Base-by-base conservation (phyloP, 2,329 filamentous ascomycete species). In the Hortaea werneckii region DNA sequence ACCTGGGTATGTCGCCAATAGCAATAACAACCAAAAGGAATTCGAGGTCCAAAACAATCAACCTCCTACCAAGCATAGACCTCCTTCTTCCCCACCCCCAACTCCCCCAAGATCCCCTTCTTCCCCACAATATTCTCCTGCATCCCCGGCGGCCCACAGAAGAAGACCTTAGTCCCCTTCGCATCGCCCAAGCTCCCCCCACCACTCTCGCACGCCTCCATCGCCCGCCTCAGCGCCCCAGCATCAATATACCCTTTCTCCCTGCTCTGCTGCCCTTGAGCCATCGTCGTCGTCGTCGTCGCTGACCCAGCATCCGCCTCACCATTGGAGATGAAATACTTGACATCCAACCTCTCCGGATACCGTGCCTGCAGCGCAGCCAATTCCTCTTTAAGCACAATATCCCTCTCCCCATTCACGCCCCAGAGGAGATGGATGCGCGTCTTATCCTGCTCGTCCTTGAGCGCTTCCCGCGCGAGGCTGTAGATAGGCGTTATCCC, bases 131-230 rank as follows among this genome's bases (percentile, higher is more conserved):
- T 58, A 8, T 73, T 70, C 47, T 67, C 67, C 60, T 84, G 78
- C 80, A 86, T 84, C 0, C 71, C 70, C 1, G 81, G 80, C 12
- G 83, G 83, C 0, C 83, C 82, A 58, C 81, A 85, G 1, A 86
- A 69, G 56, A 85, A 81, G 0, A 86, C 77, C 63, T 82, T 82
- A 2, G 67, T 69, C 29, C 71, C 65, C 50, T 65, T 63, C 29
- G 46, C 58, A 42, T 63, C 59, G 4, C 59, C 59, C 42, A 51
- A 58, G 13, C 34, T 32, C 6, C 37, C n/a, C 9, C 44, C 49
- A 49, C 56, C 3, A 27, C 37, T 41, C 41, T 63, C 56, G n/a
- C 54, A 57, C 5, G 68, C 59, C 5, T 66, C 63, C 9, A 76
- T 58, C n/a, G 67, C 69, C 50, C 76, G 68, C 50, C 70, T 61